phyloP scores from a whole-genome alignment of 2,329 filamentous ascomycete species.

The Blastomyces gilchristii region DNA sequence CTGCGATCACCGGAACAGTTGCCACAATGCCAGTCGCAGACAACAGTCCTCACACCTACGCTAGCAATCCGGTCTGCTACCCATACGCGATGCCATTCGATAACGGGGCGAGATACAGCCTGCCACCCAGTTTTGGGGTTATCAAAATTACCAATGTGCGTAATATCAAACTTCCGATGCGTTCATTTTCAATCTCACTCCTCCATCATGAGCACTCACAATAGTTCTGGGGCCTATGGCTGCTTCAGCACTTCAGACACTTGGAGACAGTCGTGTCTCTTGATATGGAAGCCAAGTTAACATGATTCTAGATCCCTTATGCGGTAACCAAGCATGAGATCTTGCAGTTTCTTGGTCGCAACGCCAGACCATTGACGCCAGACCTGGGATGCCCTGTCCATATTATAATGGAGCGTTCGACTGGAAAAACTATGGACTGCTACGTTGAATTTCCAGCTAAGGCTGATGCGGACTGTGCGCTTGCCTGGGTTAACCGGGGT shows the following conservation, averaged over 20 bases:
- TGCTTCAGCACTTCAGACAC: background rate
- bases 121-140: slow-evolving; percentile 22
- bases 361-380: slow-evolving; percentile 30
- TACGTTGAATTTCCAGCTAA: slow-evolving; percentile 38
- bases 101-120: slow-evolving; percentile 16
- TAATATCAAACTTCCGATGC: background rate
- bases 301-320: slow-evolving; percentile 39
- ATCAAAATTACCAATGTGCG: slow-evolving; percentile 31
- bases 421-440: slow-evolving; percentile 47
- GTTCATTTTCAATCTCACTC: background rate
- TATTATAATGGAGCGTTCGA: slow-evolving; percentile 48
- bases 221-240: background rate
- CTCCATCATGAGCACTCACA: background rate
- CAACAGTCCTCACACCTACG: background rate
- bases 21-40: background rate
- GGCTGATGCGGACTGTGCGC: slow-evolving; percentile 31
- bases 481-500: slow-evolving; percentile 30
- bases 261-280: background rate
- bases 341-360: slow-evolving; percentile 37
- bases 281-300: slow-evolving; percentile 9
- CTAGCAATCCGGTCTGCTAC: slow-evolving; percentile 14
- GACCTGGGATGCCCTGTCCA: slow-evolving; percentile 40
- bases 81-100: slow-evolving; percentile 24
- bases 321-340: slow-evolving; percentile 42
- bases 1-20: too few species aligned